Evolutionary conservation across 495 filamentous ascomycete species (phyloP), one percentile per base, ranked within the genome.

Genomic region (Penicillium daleae): DNA sequence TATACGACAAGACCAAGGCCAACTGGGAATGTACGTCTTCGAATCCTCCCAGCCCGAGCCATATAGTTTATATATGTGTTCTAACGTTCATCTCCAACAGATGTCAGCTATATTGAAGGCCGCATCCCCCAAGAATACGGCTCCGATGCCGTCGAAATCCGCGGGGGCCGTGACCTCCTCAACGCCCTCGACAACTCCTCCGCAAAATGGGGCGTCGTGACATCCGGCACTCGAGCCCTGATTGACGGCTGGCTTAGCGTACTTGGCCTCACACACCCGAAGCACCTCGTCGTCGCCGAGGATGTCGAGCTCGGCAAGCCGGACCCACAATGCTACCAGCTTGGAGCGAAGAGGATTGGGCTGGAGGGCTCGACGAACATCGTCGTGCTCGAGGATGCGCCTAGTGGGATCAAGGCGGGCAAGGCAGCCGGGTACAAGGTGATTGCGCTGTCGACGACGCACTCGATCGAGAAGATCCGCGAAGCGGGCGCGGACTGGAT

Each of bases 371-470:
- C 81, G 1, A 74, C 73, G 13, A 75, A 82, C 15, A 78, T 95
- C 21, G 78, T 97, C 19, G 94, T 99, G 35, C 75, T 99, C 7
- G 95, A 99, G 74, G 95, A 99, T 76, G 89, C 90, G 52, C 94
- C 95, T 0, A 92, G 93, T n/a, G 95, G 95, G 3, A 93, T 97
- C 63, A 78, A 76, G 53, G 88, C 93, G 21, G 94, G 95, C 24
- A 96, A 95, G 76, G 91, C 87, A 1, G 94, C 95, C 3, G 92
- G 92, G 2, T 98, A 92, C 77, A 87, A 86, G 71, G 95, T 99
- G 5, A 76, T 97, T 46, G 93, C 88, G n/a, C 74, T 99, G 33
- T 87, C 89, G 50, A 97, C 94, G 44, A 93, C 90, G 50, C 94
- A 99, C 75, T 84, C 85, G 22, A 77, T 87, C 42, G 86, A 86